Base-by-base conservation (phyloP, 129 eudicot genomes). In the Escallonia herrerae region DNA sequence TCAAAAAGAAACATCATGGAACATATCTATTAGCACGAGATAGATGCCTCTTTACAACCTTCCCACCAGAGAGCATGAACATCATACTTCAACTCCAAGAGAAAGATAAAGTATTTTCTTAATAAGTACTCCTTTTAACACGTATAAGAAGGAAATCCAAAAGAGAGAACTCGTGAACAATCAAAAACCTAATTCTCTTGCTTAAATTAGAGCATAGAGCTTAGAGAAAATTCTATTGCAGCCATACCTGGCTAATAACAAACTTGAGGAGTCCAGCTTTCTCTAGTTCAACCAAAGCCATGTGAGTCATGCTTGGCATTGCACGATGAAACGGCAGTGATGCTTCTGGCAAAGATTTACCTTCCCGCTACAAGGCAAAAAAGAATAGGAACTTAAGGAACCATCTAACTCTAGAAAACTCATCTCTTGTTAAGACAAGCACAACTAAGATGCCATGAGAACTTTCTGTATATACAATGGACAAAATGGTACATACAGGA, bases 321-420 rank as follows among this genome's bases (percentile, higher is more conserved):
- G 99, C 99, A 42, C 96, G 95, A 71, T 86, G 87, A 79, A 93
- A 93, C 40, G 99, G 96, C 61, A 93, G 68, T 4, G 99, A 85
- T 56, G 99, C 99, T 78, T 93, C 87, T 47, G 99, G 99, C 65
- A 93, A 44, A 54, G 79, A 93, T 84, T 93, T 93, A 33, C 99
- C 99, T 74, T 83, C 91, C 2, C 90, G 90, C 98, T 91, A 77
- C 72, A 74, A 12, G 58, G 13, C 33, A 11, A 53, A 4, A 53
- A 12, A 63, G 40, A 53, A 53, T 11, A 53, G 6, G 9, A 45
- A 0, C 33, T 45, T 5, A 45, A 8, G 49, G 49, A 45, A 5
- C 49, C 49, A 2, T 45, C 2, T 8, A 45, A 5, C 6, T 45
- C 6, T 5, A 5, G 2, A 0, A 45, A 45, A 45, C 2, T 45